A percentile compares a stretch with the other conserved stretches of the same genome.
These are phyloP conservation scores for Zopfochytrium polystomum DNA, from an alignment of 371 early-diverging fungal genomes.

Conservation along the genomic window DNA sequence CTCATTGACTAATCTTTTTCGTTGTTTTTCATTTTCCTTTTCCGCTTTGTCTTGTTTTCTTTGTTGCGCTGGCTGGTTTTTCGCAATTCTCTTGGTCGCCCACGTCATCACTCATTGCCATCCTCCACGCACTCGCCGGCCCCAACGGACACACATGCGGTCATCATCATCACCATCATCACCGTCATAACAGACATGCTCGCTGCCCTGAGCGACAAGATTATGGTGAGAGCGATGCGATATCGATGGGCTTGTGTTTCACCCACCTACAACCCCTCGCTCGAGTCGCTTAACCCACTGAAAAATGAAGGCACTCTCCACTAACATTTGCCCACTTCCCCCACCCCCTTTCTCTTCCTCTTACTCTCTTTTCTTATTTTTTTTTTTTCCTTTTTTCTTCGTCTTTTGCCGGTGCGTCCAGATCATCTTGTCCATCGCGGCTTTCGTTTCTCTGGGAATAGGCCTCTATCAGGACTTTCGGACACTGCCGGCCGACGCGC, in stretches of 20 bases:
- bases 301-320: too few species aligned
- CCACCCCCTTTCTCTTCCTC: conserved; percentile 6
- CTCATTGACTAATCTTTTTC: not conserved
- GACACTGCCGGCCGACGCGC: not conserved
- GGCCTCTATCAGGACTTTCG: conserved; percentile 71
- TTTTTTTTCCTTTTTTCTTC: too few species aligned
- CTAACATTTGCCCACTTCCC: too few species aligned
- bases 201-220: conserved; percentile 82
- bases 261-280: not conserved
- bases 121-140: too few species aligned
- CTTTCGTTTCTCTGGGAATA: conserved; percentile 78
- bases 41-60: not conserved
- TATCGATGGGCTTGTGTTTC: not conserved
- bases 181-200: conserved; percentile 48
- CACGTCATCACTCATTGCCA: not conserved
- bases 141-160: not conserved
- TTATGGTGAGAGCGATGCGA: conserved; percentile 52
- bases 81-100: not conserved
- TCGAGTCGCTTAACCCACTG: not conserved
- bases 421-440: conserved; percentile 53
- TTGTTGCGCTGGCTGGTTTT: not conserved
- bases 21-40: not conserved
- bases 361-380: conserved; percentile 7
- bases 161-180: not conserved
- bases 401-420: too few species aligned